A percentile compares a stretch with the other conserved stretches of the same genome.
Conservation (phyloP, 2,329 filamentous ascomycete genomes). For the Pseudopithomyces chartarum region DNA sequence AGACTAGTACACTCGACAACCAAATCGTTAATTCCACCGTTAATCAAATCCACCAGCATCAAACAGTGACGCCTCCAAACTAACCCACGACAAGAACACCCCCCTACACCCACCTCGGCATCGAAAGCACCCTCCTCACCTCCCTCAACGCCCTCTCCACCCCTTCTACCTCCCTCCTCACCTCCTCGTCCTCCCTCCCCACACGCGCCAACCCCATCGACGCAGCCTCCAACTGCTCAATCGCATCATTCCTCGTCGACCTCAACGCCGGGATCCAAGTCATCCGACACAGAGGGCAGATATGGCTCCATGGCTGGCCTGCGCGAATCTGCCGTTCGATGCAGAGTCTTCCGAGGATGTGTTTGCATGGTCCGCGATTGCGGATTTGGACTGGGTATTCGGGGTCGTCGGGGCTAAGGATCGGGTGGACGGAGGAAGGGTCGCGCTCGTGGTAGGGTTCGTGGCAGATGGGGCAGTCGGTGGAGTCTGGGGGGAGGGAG, state of each 20-base stretch:
- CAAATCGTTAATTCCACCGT: too few species aligned
- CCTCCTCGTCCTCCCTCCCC: conserved; percentile 7
- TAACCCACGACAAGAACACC: neutral
- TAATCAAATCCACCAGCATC: too few species aligned
- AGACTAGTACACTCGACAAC: too few species aligned
- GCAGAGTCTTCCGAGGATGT: conserved; percentile 26
- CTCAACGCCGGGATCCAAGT: conserved; percentile 25
- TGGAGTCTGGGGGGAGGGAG: conserved; percentile 6
- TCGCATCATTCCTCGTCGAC: conserved; percentile 11
- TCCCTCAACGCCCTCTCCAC: conserved; percentile 16
- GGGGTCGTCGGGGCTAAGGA: conserved; percentile 13
- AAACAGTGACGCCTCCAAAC: too few species aligned
- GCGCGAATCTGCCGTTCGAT: conserved; percentile 24
- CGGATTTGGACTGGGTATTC: conserved; percentile 25
- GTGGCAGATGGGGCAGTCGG: conserved; percentile 23
- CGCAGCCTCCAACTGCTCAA: conserved; percentile 12
- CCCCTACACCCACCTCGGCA: conserved; percentile 18
- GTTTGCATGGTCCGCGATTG: conserved; percentile 15
- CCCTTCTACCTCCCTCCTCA: conserved; percentile 14
- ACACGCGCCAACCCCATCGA: conserved; percentile 13
- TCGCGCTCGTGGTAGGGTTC: conserved; percentile 17
- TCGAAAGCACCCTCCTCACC: conserved; percentile 17
- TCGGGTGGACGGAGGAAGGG: conserved; percentile 22
- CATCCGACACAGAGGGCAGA: conserved; percentile 25
- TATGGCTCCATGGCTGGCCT: conserved; percentile 26